Conservation (phyloP, 2,329 filamentous ascomycete genomes). For the Colletotrichum sp. region DNA sequence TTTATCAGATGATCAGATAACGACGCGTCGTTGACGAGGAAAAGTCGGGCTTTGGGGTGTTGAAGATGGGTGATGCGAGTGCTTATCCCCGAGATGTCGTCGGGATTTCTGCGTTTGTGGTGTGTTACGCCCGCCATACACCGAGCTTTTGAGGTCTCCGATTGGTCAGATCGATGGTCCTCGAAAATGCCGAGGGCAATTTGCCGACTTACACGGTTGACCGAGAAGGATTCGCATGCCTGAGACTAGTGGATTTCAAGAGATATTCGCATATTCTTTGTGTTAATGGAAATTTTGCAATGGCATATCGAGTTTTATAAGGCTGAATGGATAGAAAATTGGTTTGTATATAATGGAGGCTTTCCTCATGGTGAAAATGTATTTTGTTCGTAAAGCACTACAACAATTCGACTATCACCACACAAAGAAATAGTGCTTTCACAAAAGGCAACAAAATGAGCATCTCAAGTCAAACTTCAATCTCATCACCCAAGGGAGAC, state of each 20-base stretch:
- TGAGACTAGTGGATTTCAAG: background rate
- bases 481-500: background rate
- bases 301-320: background rate
- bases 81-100: conserved; percentile 11
- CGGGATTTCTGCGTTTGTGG: background rate
- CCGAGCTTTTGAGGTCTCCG: background rate
- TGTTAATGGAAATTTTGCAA: background rate
- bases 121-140: background rate
- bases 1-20: conserved; percentile 14
- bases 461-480: background rate
- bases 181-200: background rate
- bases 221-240: background rate
- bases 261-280: background rate
- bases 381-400: background rate
- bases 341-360: background rate
- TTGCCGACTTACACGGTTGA: conserved; percentile 6
- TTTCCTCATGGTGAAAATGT: background rate
- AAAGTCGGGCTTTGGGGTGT: too few relatives aligned
- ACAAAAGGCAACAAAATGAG: background rate
- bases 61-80: background rate
- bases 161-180: background rate
- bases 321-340: background rate
- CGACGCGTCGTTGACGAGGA: background rate
- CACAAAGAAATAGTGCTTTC: fast-evolving
- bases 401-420: background rate